These are phyloP conservation scores for Cercophora newfieldiana DNA, from an alignment of 495 filamentous ascomycete species.

Conservation along the genomic window DNA sequence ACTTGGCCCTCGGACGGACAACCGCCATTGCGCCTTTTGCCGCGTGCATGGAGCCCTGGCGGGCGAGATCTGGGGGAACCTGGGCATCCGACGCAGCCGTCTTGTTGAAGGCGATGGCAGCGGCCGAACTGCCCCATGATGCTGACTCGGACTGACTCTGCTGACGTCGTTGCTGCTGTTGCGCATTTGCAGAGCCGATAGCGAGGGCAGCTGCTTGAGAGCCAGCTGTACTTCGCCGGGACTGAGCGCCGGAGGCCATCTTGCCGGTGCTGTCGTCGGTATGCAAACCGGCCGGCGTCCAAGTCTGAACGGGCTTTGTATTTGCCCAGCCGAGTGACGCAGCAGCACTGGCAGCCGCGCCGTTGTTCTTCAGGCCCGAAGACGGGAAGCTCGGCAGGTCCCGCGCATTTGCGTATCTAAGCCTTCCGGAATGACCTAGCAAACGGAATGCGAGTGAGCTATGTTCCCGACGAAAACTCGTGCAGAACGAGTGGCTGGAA, in stretches of 20 bases:
- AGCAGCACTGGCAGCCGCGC: constrained; percentile 70
- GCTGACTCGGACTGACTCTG: constrained; percentile 41
- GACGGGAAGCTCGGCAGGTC: constrained; percentile 69
- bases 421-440: constrained; percentile 50
- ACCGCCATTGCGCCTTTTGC: constrained; percentile 72
- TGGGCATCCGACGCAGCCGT: constrained; percentile 17
- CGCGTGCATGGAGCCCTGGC: constrained; percentile 64
- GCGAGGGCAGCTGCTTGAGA: constrained; percentile 71
- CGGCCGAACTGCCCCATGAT: constrained; percentile 58
- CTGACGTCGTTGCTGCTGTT: constrained; percentile 48
- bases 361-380: constrained; percentile 60
- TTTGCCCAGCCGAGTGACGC: constrained; percentile 71
- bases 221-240: constrained; percentile 58
- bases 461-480: background rate
- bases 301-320: constrained; percentile 58
- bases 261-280: constrained; percentile 73
- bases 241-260: constrained; percentile 53
- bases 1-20: constrained; percentile 62
- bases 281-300: constrained; percentile 66
- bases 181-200: constrained; percentile 52
- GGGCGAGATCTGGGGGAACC: constrained; percentile 24
- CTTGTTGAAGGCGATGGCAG: constrained; percentile 53
- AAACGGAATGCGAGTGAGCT: constrained; percentile 25
- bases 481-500: background rate
- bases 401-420: constrained; percentile 66